Base-by-base conservation (phyloP, 202 grass and related monocot genomes). In the Hordeum pubiflorum region DNA sequence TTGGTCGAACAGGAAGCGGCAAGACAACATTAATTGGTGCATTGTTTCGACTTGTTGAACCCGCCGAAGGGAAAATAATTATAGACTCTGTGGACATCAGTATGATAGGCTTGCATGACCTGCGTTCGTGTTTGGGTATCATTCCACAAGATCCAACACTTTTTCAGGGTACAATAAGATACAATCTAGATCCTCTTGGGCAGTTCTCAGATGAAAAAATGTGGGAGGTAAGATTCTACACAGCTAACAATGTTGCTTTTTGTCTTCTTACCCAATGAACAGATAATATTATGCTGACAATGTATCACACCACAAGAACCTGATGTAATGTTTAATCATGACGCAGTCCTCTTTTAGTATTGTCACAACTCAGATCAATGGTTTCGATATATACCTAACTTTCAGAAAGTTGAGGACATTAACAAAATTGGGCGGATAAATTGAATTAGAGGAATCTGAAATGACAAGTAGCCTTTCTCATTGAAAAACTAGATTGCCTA, bases 1-100 rank as follows among this genome's bases (percentile, higher is more conserved):
- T 99, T 67, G 96, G 96, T n/a, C 89, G 96, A 26, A 99, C 96
- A 48, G 96, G 96, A 72, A 99, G 92, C 81, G 92, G 96, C 59
- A 99, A 99, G 71, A 95, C 96, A 77, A 99, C 90, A 69, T 80
- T 99, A 78, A 95, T 99, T 44, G 77, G 92, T 66, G 92, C 90
- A 58, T 76, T 99, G 59, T 99, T 95, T 85, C 92, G 96, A 67
- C 91, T 99, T 21, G 92, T 99, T 69, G 96, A 99, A 50, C 92
- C 92, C 27, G 56, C 85, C 78, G 90, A 81, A 88, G 96, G 96
- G 58, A 88, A 83, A 76, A 95, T 99, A 77, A 74, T 90, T 14
- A 90, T 99, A 56, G 90, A 99, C 62, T 67, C 66, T 39, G 1
- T 91, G 83, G 90, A 98, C 55, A 93, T 95, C 70, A 83, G 84